Percentiles rank a stretch among this genome's conserved stretches.
These are phyloP conservation scores for Candida corydali DNA, from an alignment of 805 yeast genomes.

Conservation along the genomic window DNA sequence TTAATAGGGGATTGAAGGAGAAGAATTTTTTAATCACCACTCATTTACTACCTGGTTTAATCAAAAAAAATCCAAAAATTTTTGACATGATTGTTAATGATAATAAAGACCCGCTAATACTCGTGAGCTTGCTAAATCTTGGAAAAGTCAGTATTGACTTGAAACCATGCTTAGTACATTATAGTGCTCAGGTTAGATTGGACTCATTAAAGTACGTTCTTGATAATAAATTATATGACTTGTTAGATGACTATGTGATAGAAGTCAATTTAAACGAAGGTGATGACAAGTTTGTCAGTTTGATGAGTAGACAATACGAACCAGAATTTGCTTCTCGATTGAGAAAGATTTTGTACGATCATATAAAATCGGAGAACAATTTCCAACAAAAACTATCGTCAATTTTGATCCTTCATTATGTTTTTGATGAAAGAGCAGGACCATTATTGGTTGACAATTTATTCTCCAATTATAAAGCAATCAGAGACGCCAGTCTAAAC, in stretches of 20 bases:
- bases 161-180: constrained; percentile 42
- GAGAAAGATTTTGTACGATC: constrained; percentile 40
- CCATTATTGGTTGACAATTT: constrained; percentile 58
- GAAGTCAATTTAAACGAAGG: constrained; percentile 55
- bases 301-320: constrained; percentile 41
- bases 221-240: constrained; percentile 44
- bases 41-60: constrained; percentile 61
- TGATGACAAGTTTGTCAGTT: constrained; percentile 53
- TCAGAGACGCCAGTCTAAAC: constrained; percentile 49
- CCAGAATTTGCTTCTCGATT: constrained; percentile 7
- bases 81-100: constrained; percentile 21
- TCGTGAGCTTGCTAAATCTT: constrained; percentile 54
- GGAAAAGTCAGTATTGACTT: constrained; percentile 46
- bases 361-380: constrained; percentile 42
- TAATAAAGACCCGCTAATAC: constrained; percentile 29
- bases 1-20: constrained; percentile 29
- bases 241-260: constrained; percentile 38
- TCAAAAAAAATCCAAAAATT: constrained; percentile 44
- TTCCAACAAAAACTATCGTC: constrained; percentile 34
- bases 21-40: constrained; percentile 44
- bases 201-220: constrained; percentile 54
- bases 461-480: constrained; percentile 72
- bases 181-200: constrained; percentile 40
- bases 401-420: constrained; percentile 1
- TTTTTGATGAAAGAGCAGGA: constrained; percentile 21